Evolutionary conservation across 768 basidiomycete genomes (phyloP).

Genomic region (Tephrocybe sp.): DNA sequence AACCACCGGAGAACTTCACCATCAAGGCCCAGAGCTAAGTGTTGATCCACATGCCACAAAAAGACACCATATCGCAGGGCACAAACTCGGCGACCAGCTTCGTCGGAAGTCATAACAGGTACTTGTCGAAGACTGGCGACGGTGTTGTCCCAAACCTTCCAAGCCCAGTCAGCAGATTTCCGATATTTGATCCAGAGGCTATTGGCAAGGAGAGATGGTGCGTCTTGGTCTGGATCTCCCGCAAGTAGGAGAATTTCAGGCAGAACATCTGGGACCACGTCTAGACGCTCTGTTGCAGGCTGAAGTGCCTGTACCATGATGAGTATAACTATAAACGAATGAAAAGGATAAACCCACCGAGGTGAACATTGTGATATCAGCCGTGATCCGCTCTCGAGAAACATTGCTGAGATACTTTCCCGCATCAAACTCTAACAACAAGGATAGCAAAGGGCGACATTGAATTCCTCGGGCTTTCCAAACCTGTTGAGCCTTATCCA

Average conservation of each 20-base stretch:
- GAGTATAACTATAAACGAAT: background rate
- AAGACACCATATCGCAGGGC: constrained; percentile 71
- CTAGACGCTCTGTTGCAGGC: constrained; percentile 39
- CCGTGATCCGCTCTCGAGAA: constrained; percentile 58
- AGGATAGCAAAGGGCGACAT: constrained; percentile 60
- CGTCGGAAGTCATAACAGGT: constrained; percentile 52
- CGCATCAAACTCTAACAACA: constrained; percentile 67
- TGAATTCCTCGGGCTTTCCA: constrained; percentile 69
- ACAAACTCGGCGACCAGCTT: constrained; percentile 44
- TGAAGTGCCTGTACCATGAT: constrained; percentile 42
- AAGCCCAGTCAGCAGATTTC: constrained; percentile 70
- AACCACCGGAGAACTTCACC: constrained; percentile 73
- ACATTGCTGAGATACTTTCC: constrained; percentile 52
- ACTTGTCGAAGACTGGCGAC: constrained; percentile 73
- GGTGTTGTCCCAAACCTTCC: constrained; percentile 84
- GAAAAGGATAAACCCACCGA: constrained; percentile 40
- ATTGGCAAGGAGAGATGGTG: constrained; percentile 70
- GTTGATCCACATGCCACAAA: constrained; percentile 72
- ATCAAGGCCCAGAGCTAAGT: constrained; percentile 74
- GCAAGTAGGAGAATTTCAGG: constrained; percentile 72
- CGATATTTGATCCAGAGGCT: constrained; percentile 84
- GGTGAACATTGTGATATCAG: constrained; percentile 62
- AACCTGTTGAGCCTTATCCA: constrained; percentile 60
- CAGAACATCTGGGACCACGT: constrained; percentile 44
- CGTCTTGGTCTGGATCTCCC: constrained; percentile 56